Conservation (phyloP, 352 stramenopile species). For the Pythium monospermum region DNA sequence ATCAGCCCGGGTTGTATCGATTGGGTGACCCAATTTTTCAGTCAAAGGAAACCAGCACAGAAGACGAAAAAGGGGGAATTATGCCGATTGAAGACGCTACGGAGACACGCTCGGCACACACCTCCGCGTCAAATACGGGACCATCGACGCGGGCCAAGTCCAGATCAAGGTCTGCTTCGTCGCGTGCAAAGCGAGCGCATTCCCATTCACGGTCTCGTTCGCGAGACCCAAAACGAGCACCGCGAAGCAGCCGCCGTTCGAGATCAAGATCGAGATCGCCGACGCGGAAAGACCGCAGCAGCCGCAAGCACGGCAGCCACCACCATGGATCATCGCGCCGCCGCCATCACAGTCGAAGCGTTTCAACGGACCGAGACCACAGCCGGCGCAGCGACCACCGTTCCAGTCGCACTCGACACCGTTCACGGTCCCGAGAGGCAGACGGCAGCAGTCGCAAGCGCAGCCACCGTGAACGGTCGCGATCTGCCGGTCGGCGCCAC, state of each 20-base stretch:
- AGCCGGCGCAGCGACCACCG: background rate
- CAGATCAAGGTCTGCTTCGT: constrained; percentile 14
- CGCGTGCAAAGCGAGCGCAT: constrained; percentile 9
- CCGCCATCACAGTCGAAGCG: constrained; percentile 16
- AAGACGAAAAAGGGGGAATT: constrained; percentile 1
- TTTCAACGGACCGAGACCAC: constrained; percentile 7
- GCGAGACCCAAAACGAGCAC: constrained; percentile 10
- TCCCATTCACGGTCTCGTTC: constrained; percentile 20
- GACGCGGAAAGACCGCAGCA: background rate
- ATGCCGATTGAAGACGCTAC: background rate
- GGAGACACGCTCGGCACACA: constrained; percentile 1
- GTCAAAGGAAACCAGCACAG: no score
- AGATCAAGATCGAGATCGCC: constrained; percentile 4
- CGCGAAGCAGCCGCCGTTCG: constrained; percentile 2
- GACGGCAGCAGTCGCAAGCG: constrained; percentile 12
- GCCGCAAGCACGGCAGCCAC: background rate
- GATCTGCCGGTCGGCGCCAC: constrained; percentile 3
- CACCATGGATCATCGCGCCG: constrained; percentile 4
- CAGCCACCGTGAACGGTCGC: constrained; percentile 17
- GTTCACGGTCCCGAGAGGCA: constrained; percentile 3
- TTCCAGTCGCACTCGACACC: constrained; percentile 8
- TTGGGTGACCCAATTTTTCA: no score
- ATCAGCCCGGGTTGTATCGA: no score
- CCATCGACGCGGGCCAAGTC: constrained; percentile 8
- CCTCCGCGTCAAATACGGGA: background rate